Evolutionary conservation across 805 yeast genomes (phyloP).

Genomic region (Kodamaea fukazawae): DNA sequence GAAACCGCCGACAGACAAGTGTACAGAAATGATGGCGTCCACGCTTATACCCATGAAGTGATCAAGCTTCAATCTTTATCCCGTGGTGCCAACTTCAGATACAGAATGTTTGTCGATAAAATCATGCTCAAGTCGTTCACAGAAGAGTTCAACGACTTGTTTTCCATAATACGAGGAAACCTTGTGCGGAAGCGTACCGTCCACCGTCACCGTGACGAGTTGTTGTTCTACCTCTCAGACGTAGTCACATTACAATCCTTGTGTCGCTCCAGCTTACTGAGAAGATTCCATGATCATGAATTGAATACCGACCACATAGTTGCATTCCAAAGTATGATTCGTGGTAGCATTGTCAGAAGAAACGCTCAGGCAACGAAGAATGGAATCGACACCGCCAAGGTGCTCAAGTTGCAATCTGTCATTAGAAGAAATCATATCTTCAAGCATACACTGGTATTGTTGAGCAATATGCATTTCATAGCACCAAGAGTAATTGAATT

Average conservation of each 20-base stretch:
- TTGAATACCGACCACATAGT: slow-evolving; percentile 16
- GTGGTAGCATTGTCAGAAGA: slow-evolving; percentile 39
- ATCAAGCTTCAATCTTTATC: slow-evolving; percentile 63
- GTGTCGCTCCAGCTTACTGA: slow-evolving; percentile 26
- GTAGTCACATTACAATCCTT: slow-evolving; percentile 41
- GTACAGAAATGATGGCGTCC: slow-evolving; percentile 3
- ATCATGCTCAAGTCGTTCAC: slow-evolving; percentile 59
- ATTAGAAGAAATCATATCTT: slow-evolving; percentile 21
- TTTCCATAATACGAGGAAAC: slow-evolving; percentile 52
- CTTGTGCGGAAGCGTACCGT: slow-evolving; percentile 29
- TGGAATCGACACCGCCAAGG: slow-evolving; percentile 13
- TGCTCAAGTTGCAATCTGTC: slow-evolving; percentile 41
- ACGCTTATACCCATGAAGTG: slow-evolving; percentile 25
- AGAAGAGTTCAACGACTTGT: slow-evolving; percentile 48
- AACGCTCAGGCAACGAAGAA: slow-evolving; percentile 11
- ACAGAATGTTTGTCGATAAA: slow-evolving; percentile 57
- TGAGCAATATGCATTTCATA: slow-evolving; percentile 21
- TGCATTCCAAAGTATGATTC: slow-evolving; percentile 40
- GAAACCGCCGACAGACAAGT: neutral
- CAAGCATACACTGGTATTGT: slow-evolving; percentile 18
- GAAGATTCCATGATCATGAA: slow-evolving; percentile 2
- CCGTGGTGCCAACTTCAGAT: slow-evolving; percentile 67
- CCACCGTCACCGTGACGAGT: slow-evolving; percentile 34
- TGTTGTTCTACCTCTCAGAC: slow-evolving; percentile 27
- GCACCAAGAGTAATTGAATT: slow-evolving; percentile 23